Evolutionary conservation across 1,139 yeast species (phyloP).

Genomic region (Maudiozyma humilis): DNA sequence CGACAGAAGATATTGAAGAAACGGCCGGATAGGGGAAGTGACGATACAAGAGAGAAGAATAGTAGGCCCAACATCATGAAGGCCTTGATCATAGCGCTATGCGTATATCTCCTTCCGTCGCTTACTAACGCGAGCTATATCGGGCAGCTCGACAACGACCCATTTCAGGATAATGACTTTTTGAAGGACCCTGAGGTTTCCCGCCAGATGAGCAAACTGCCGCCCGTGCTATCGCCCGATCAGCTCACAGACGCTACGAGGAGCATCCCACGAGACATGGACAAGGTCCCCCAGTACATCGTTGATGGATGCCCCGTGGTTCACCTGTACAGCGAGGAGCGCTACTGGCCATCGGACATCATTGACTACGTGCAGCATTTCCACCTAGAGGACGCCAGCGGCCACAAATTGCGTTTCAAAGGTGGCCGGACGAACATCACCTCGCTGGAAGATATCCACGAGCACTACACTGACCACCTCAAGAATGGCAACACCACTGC

Average conservation of each 20-base stretch:
- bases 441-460: slow-evolving; percentile 4
- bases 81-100: neutral
- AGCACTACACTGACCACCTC: slow-evolving; percentile 1
- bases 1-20: too few relatives aligned
- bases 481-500: slow-evolving; percentile 12
- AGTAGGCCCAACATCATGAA: too few relatives aligned
- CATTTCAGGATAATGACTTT: slow-evolving; percentile 13
- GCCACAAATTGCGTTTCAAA: slow-evolving; percentile 24
- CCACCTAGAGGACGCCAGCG: slow-evolving; percentile 31
- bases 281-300: slow-evolving; percentile 70
- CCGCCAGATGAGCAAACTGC: slow-evolving; percentile 6
- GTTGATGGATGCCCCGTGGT: slow-evolving; percentile 71
- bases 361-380: slow-evolving; percentile 61
- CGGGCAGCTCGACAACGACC: slow-evolving; percentile 10
- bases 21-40: too few relatives aligned
- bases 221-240: slow-evolving; percentile 22
- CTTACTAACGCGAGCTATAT: neutral
- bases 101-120: neutral
- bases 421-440: slow-evolving; percentile 17
- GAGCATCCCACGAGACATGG: slow-evolving; percentile 15
- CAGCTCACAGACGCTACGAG: slow-evolving; percentile 22
- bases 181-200: slow-evolving; percentile 6
- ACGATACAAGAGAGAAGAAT: too few relatives aligned
- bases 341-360: slow-evolving; percentile 77
- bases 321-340: slow-evolving; percentile 81